Conservation (phyloP, 768 basidiomycete genomes). For the Tylopilus plumbeoviolaceoides region DNA sequence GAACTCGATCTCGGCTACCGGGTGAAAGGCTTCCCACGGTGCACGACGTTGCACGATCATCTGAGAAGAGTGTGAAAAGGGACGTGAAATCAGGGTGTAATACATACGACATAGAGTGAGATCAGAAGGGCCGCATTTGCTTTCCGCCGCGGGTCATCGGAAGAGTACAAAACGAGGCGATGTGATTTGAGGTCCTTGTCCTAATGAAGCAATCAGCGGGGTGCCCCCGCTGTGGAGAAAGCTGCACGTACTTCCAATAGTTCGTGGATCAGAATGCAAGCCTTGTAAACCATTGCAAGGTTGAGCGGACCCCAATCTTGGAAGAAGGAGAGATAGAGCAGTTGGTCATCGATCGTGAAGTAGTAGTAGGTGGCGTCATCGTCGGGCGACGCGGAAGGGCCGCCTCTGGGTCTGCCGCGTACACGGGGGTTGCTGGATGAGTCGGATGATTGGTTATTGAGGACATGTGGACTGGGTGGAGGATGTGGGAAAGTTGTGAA, state of each 20-base stretch:
- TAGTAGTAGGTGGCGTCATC: constrained; percentile 79
- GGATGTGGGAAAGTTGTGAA: constrained; percentile 88
- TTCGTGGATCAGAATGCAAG: constrained; percentile 88
- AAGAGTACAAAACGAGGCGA: constrained; percentile 83
- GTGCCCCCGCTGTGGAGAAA: constrained; percentile 12
- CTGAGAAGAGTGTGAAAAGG: constrained; percentile 39
- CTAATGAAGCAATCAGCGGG: constrained; percentile 39
- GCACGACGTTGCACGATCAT: constrained; percentile 88
- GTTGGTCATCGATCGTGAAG: constrained; percentile 90
- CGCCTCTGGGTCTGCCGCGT: constrained; percentile 54
- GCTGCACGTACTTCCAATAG: constrained; percentile 64
- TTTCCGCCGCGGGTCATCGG: constrained; percentile 79
- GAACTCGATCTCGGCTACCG: constrained; percentile 87
- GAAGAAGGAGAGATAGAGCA: constrained; percentile 90
- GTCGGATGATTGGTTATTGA: constrained; percentile 58
- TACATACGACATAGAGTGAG: constrained; percentile 84
- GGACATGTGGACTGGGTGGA: constrained; percentile 55
- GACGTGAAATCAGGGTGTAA: constrained; percentile 2
- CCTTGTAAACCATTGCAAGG: constrained; percentile 90
- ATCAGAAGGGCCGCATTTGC: constrained; percentile 94
- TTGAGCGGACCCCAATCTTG: constrained; percentile 94
- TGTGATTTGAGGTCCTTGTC: constrained; percentile 71
- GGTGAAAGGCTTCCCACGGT: constrained; percentile 94
- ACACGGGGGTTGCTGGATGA: constrained; percentile 54
- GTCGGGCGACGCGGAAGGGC: constrained; percentile 65